Evolutionary conservation across 2,329 filamentous ascomycete genomes (phyloP), one percentile per base, ranked within the genome.

Genomic region (Aspergillus fumigatus): DNA sequence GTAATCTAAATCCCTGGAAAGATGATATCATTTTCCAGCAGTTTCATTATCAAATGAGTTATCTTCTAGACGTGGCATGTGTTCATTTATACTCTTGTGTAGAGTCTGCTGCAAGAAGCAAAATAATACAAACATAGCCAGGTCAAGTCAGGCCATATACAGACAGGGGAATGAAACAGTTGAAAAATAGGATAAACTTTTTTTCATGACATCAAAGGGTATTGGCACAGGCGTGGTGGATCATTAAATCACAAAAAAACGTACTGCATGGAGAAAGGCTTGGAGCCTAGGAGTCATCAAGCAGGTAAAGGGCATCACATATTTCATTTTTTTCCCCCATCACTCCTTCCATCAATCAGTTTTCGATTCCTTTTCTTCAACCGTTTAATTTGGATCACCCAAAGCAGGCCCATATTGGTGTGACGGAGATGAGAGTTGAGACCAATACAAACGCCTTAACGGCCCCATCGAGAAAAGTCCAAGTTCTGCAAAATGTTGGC

Each of bases 391-490:
- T 38, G 32, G 14, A 7, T 38, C 32, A 38, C 5, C 32, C 32
- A 38, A 38, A 38, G 32, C 14, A 17, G 32, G 6, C 1, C 1
- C 9, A 23, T 40, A 38, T 40, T 41, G 14, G 23, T n/a, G 40
- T 49, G 32, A 26, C 53, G 35, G 21, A 32, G 10, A 25, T 19
- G 38, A 45, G 38, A 45, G 19, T 27, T 14, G 32, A 38, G 32
- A 38, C 32, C 32, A 8, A 38, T 17, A 38, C 8, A 9, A 45
- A 45, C 10, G 21, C 41, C 17, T 8, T 62, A 76, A 41, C 73
- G 70, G 41, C 68, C 67, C 75, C 75, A 77, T 40, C 73, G 71
- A n/a, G 75, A 72, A 56, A 77, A 77, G 58, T 77, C 75, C 54
- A 77, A 55, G 27, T 70, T 73, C 50, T 74, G 71, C 49, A 74